Conservation (phyloP, 2,329 filamentous ascomycete species). For the Fusarium sambucinum region DNA sequence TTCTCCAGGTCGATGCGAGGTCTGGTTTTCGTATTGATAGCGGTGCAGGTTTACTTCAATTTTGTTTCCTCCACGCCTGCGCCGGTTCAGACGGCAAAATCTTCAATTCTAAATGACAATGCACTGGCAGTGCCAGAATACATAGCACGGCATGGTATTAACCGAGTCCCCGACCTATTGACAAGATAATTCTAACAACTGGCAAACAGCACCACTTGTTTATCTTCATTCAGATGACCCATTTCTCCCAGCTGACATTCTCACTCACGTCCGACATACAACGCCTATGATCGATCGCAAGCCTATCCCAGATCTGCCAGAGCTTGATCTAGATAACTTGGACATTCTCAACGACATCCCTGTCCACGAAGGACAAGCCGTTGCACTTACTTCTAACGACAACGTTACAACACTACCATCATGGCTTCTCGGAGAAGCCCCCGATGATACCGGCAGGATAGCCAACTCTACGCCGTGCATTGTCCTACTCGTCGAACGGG, state of each 20-base stretch:
- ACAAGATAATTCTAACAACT: neutral
- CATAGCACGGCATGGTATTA: neutral
- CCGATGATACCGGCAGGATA: neutral
- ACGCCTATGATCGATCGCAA: neutral
- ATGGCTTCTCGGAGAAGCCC: neutral
- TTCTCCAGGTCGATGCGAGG: neutral
- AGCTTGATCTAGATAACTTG: neutral
- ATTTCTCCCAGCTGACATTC: neutral
- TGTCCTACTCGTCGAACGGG: neutral
- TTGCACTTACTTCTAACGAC: neutral
- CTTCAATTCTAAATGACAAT: neutral
- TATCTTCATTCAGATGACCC: neutral
- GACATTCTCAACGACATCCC: neutral
- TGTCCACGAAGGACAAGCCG: neutral
- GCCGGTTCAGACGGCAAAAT: rapidly evolving
- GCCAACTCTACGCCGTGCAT: neutral
- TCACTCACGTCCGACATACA: neutral
- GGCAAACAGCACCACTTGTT: neutral
- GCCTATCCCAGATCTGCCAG: neutral
- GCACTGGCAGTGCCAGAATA: neutral
- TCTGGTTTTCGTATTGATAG: neutral
- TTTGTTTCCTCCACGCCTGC: neutral
- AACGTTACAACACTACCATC: neutral
- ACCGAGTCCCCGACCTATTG: no score
- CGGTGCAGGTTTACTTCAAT: neutral